Evolutionary conservation across 192 early-diverging fungal genomes (phyloP), one percentile per base, ranked within the genome.

Genomic region (Neocallimastix lanati): DNA sequence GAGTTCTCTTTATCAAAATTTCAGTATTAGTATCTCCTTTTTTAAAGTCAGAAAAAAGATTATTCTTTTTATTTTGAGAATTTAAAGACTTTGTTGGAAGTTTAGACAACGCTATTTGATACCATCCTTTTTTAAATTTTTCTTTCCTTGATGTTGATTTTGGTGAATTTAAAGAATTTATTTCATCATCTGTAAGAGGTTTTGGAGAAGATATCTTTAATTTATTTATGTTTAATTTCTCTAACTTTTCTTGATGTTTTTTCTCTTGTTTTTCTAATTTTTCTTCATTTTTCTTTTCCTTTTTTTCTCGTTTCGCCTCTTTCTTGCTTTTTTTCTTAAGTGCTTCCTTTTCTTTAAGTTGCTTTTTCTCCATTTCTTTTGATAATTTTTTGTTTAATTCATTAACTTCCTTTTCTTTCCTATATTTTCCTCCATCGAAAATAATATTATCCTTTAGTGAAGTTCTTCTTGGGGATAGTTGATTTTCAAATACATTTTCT

Each of bases 91-190:
- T 67, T 67, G 36, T n/a, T 67, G 50, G 50, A n/a, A 67, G n/a
- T 67, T 67, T 67, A 11, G 25, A 78, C 9, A 76, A 78, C 0
- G 79, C 29, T 6, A 76, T 11, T 79, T 30, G 79, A 37, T 33
- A 77, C 35, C 29, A 79, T 30, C 16, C 29, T 37, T 78, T 78
- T 30, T 30, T 16, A 35, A 78, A 58, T 87, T 84, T 78, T 82
- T 38, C 28, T 78, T 28, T 80, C 21, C 29, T 84, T 36, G 21
- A 78, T 76, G 29, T 76, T 21, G 80, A 78, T 15, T 4, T 82
- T 25, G 28, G 29, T 76, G 30, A 78, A 33, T 14, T 18, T 29
- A 79, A 18, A 9, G 21, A 13, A n/a, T 28, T 21, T 25, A n/a
- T 21, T 76, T 33, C 36, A 58, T 78, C 50, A 2, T 13, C 67